These are phyloP conservation scores for Aspergillus ochraceus DNA, from an alignment of 2,329 filamentous ascomycete species.

Conservation along the genomic window DNA sequence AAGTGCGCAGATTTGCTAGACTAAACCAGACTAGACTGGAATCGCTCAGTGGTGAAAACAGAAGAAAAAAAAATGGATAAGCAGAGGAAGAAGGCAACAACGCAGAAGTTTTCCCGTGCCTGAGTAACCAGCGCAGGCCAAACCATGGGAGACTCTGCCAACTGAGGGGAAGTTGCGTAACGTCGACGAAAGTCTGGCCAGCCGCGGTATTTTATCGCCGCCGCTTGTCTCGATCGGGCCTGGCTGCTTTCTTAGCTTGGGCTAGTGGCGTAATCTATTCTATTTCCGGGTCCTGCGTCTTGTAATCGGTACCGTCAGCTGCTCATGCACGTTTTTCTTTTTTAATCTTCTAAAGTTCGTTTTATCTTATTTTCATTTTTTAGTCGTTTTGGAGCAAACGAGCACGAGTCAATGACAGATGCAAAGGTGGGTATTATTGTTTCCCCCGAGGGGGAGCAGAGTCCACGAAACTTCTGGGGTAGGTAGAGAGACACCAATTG, in stretches of 20 bases:
- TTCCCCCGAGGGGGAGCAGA: not conserved
- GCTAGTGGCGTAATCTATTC: not conserved
- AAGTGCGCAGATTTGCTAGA: too few species aligned
- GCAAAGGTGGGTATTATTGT: not conserved
- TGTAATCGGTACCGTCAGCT: not conserved
- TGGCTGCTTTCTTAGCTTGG: not conserved
- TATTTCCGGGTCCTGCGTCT: not conserved
- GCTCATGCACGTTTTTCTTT: not conserved
- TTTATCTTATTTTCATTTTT: not conserved
- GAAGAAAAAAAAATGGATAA: too few species aligned
- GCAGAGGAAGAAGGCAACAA: too few species aligned
- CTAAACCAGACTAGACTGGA: not conserved
- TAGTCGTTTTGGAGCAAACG: not conserved
- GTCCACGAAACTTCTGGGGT: not conserved
- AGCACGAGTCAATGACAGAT: not conserved
- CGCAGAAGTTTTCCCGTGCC: not conserved
- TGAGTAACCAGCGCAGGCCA: not conserved
- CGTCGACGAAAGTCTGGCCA: not conserved
- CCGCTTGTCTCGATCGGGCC: not conserved
- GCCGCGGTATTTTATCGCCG: not conserved
- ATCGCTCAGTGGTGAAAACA: not conserved
- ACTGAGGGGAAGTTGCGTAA: slow-evolving; percentile 10
- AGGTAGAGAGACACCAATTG: not conserved
- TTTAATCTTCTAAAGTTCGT: not conserved
- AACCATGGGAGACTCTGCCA: not conserved